Evolutionary conservation across 768 basidiomycete genomes (phyloP), one percentile per base, ranked within the genome.

Genomic region (Grammothele lineata): DNA sequence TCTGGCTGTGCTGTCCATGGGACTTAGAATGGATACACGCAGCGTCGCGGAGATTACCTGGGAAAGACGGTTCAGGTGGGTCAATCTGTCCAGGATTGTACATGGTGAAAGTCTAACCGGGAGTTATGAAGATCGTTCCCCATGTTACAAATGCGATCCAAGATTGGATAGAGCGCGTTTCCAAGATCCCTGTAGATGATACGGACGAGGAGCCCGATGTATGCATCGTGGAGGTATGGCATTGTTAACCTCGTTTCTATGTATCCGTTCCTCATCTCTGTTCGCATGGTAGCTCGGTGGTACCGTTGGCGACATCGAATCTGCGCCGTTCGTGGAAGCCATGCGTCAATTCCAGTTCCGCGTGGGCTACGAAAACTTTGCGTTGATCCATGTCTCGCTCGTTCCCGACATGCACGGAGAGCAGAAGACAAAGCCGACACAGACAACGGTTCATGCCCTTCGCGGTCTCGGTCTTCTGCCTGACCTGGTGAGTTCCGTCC

Each of bases 321-420:
- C 92, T 5, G 94, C 94, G 3, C 95, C 95, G 2, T 99, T 99
- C 66, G 76, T 99, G 37, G 95, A 99, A 66, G 95, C 95, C 0
- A 93, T 99, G 87, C 84, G 95, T n/a, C 95, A 99, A 66, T 99
- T 99, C 76, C 95, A 99, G 63, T 97, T 97, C 74, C 85, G 95
- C 46, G 94, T 98, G 18, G 94, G 95, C 15, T 80, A 87, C 62
- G 90, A 92, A 48, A 97, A 98, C 69, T 97, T 97, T 63, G 94
- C 95, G 0, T 81, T 98, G 45, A 85, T 98, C 50, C 94, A 97
- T 57, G 95, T 99, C 39, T 94, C 92, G 5, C 83, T 99, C 24
- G 92, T 99, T n/a, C 95, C 95, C 15, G 92, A 96, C 60, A 91
- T 99, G 76, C 92, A 96, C 44, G 95, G 95, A 46, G 95, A 99